These are phyloP conservation scores for Dipodascus geniculatus DNA, from an alignment of 805 yeast species.

Conservation along the genomic window DNA sequence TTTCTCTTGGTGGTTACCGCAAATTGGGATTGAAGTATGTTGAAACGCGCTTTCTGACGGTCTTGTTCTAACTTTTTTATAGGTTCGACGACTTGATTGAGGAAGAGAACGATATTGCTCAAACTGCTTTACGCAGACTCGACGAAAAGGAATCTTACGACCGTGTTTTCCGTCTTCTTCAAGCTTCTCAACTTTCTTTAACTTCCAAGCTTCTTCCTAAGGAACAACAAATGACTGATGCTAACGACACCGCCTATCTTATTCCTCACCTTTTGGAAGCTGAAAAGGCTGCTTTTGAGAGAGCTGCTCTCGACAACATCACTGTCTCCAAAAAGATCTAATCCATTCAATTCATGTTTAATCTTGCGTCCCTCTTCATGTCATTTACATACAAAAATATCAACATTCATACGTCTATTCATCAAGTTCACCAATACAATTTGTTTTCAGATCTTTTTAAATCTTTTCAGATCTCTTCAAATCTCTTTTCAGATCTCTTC, in stretches of 20 bases:
- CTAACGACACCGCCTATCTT: conserved; percentile 54
- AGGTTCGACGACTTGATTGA: conserved; percentile 74
- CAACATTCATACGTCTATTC: too few species aligned
- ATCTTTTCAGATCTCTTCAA: too few species aligned
- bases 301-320: conserved; percentile 77
- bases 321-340: conserved; percentile 23
- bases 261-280: conserved; percentile 87
- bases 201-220: conserved; percentile 79
- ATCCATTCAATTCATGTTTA: background rate
- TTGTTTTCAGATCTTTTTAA: too few species aligned
- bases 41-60: background rate
- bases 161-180: conserved; percentile 82
- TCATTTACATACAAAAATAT: background rate
- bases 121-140: conserved; percentile 79
- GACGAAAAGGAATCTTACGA: conserved; percentile 78
- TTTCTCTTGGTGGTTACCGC: conserved; percentile 81
- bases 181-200: conserved; percentile 81
- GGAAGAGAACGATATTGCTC: conserved; percentile 81
- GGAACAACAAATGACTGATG: conserved; percentile 63
- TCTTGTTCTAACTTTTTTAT: background rate
- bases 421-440: too few species aligned
- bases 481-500: too few species aligned
- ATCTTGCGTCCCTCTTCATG: background rate
- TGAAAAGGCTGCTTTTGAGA: conserved; percentile 84
- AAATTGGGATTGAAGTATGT: conserved; percentile 63